These are phyloP conservation scores for Fusarium sp. DNA, from an alignment of 2,329 filamentous ascomycete genomes.

Conservation along the genomic window DNA sequence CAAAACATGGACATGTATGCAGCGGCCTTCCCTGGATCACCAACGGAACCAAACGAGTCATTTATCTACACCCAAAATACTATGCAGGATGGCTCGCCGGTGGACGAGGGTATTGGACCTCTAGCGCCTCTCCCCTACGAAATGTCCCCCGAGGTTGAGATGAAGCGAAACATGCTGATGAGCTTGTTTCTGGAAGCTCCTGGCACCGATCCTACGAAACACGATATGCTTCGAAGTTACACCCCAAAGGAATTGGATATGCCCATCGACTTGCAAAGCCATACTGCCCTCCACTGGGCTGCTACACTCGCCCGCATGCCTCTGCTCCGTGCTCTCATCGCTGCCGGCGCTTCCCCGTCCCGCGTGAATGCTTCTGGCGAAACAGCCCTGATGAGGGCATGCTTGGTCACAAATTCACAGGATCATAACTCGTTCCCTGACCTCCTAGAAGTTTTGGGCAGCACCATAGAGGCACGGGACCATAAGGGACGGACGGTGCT, in stretches of 20 bases:
- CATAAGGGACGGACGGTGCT: constrained; percentile 89
- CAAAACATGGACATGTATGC: constrained; percentile 58
- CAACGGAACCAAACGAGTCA: constrained; percentile 82
- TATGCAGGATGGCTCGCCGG: constrained; percentile 53
- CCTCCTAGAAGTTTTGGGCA: constrained; percentile 85
- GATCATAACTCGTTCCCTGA: constrained; percentile 92
- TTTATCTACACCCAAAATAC: constrained; percentile 71
- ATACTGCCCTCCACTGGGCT: constrained; percentile 96
- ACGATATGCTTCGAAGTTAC: constrained; percentile 80
- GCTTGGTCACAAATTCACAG: constrained; percentile 92
- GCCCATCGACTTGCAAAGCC: constrained; percentile 87
- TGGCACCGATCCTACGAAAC: constrained; percentile 74
- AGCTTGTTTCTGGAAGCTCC: constrained; percentile 82
- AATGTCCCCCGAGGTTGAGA: constrained; percentile 72
- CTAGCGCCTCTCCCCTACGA: constrained; percentile 72
- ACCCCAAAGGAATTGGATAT: constrained; percentile 86
- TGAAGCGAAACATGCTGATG: constrained; percentile 84
- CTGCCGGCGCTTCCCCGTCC: constrained; percentile 85
- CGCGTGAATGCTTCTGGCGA: constrained; percentile 90
- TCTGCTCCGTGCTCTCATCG: constrained; percentile 81
- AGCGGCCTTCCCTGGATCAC: constrained; percentile 70
- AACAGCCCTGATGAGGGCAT: constrained; percentile 91
- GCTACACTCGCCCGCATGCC: constrained; percentile 89
- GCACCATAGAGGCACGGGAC: constrained; percentile 91
- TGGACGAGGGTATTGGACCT: constrained; percentile 64